Percentiles rank a stretch among this genome's conserved stretches.
These are phyloP conservation scores for Anacardium occidentale DNA, from an alignment of 345 rosid species.

Conservation along the genomic window DNA sequence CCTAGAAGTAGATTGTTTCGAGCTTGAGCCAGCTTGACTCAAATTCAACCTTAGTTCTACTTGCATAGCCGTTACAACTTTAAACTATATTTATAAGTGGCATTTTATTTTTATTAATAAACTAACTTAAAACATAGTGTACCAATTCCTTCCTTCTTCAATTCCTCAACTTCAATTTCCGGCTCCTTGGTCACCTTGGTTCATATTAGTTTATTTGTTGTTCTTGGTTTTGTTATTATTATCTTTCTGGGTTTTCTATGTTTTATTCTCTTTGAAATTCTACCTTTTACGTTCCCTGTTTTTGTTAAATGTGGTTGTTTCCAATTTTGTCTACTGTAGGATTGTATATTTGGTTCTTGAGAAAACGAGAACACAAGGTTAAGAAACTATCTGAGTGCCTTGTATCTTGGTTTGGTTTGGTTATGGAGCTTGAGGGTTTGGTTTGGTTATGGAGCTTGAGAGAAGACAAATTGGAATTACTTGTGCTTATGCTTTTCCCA, in stretches of 20 bases:
- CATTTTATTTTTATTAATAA: too few species aligned
- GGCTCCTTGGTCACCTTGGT: too few species aligned
- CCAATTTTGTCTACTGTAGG: too few species aligned
- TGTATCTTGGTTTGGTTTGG: neutral
- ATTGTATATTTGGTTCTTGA: too few species aligned
- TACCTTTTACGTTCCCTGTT: neutral
- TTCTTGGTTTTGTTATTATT: neutral
- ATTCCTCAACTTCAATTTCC: too few species aligned
- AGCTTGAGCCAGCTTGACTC: too few species aligned
- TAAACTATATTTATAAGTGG: too few species aligned
- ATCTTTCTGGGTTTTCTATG: neutral
- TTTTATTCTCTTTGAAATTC: neutral
- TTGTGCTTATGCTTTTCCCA: neutral
- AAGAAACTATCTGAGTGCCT: neutral
- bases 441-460: neutral
- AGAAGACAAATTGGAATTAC: neutral
- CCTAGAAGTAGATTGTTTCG: too few species aligned
- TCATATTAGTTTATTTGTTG: neutral
- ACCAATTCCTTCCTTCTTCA: too few species aligned
- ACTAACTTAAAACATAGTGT: too few species aligned
- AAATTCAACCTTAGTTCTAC: too few species aligned
- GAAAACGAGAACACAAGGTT: neutral
- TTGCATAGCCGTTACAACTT: too few species aligned
- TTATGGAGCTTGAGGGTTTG: neutral
- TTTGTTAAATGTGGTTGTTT: neutral